phyloP scores from a whole-genome alignment of 352 stramenopile species.

The Phytophthora pluvialis region DNA sequence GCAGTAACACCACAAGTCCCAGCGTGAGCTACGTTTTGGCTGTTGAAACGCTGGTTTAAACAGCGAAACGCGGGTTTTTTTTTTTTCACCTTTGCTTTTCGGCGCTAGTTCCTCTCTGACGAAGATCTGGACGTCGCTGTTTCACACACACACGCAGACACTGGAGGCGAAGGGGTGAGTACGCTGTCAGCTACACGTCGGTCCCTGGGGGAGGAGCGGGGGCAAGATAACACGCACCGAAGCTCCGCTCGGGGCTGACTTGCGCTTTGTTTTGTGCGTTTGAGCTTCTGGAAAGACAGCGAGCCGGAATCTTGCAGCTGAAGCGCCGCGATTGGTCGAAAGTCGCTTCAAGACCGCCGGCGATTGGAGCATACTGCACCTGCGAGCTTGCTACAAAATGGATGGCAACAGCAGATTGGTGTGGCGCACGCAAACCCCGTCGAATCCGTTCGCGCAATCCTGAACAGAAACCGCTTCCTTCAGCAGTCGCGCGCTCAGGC shows the following conservation, averaged over 20 bases:
- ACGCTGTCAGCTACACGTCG: not conserved
- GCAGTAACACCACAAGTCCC: not conserved
- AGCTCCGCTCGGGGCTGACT: conserved; percentile 14
- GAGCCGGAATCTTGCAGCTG: conserved; percentile 29
- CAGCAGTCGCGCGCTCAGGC: conserved; percentile 11
- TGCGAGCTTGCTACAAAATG: conserved; percentile 8
- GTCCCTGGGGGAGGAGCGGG: not conserved
- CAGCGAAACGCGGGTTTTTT: conserved; percentile 1
- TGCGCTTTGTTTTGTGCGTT: conserved; percentile 37
- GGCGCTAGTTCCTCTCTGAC: conserved; percentile 8
- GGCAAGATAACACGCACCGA: conserved; percentile 21
- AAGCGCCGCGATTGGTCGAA: conserved; percentile 20
- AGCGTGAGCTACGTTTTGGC: not conserved
- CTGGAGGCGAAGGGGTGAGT: conserved; percentile 2
- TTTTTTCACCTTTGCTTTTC: conserved; percentile 20
- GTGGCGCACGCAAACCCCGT: conserved; percentile 5
- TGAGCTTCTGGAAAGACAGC: conserved; percentile 25
- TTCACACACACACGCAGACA: conserved; percentile 30
- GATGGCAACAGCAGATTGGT: conserved; percentile 21
- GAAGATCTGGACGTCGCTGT: conserved; percentile 23
- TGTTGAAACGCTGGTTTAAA: conserved; percentile 4
- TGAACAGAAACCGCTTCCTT: conserved; percentile 37
- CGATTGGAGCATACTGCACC: conserved; percentile 13
- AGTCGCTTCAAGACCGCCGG: not conserved
- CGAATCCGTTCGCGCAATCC: conserved; percentile 30